Evolutionary conservation across 768 basidiomycete genomes (phyloP).

Genomic region (Kwoniella dejecticola): DNA sequence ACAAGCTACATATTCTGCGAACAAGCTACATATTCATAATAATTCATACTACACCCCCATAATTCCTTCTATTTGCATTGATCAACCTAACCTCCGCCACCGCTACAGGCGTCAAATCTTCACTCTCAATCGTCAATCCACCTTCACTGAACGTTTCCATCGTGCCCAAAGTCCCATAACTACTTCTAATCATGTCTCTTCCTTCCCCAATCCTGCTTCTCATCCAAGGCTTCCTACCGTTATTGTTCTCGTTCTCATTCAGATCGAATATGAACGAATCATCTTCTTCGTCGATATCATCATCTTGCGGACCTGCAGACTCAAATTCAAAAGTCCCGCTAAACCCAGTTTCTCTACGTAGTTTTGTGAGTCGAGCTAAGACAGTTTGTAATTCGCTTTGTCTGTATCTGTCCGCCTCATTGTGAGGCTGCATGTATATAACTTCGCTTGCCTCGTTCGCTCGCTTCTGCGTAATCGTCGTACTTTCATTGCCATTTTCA

Average conservation of each 20-base stretch:
- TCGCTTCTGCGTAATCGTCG: too few species aligned
- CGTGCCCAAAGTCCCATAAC: not conserved
- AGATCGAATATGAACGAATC: not conserved
- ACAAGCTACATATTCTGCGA: too few species aligned
- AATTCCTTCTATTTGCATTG: slow-evolving; percentile 5
- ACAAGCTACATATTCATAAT: not conserved
- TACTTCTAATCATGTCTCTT: not conserved
- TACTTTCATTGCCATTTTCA: too few species aligned
- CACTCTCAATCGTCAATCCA: not conserved
- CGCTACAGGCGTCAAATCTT: slow-evolving; percentile 4
- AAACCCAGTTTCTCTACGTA: slow-evolving; percentile 6
- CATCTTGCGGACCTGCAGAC: not conserved
- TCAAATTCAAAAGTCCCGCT: not conserved
- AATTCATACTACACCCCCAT: not conserved
- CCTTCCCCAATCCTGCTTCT: not conserved
- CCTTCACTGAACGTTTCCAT: not conserved
- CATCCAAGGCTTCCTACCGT: not conserved
- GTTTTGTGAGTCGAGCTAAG: not conserved
- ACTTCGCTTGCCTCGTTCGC: too few species aligned
- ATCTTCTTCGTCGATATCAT: not conserved
- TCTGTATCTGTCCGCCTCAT: too few species aligned
- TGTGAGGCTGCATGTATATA: too few species aligned
- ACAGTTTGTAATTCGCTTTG: slow-evolving; percentile 6
- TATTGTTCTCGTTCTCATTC: not conserved
- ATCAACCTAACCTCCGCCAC: slow-evolving; percentile 1